phyloP scores from a whole-genome alignment of 768 basidiomycete genomes.

The Daedalea quercina region DNA sequence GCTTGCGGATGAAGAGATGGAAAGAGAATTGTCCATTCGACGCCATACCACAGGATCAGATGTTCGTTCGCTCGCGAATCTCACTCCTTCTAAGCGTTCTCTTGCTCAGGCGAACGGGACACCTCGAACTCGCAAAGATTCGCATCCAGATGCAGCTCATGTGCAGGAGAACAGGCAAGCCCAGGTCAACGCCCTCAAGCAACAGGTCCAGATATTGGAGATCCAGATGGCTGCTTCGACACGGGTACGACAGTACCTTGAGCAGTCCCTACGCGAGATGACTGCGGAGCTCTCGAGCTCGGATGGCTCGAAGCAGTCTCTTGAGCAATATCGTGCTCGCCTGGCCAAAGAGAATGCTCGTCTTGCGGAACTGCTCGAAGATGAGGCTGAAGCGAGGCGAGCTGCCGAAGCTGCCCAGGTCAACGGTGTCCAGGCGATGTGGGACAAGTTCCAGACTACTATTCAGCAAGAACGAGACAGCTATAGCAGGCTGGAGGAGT shows the following conservation, averaged over 20 bases:
- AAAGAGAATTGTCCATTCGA: conserved; percentile 41
- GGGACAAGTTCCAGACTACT: conserved; percentile 56
- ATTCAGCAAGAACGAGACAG: conserved; percentile 55
- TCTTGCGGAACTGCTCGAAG: conserved; percentile 48
- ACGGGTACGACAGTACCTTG: conserved; percentile 58
- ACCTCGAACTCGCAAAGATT: conserved; percentile 30
- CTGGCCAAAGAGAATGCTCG: conserved; percentile 51
- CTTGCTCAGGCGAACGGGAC: conserved; percentile 23
- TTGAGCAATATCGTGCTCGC: conserved; percentile 50
- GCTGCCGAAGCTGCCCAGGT: conserved; percentile 57
- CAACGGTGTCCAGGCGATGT: conserved; percentile 58
- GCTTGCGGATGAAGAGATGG: conserved; percentile 49
- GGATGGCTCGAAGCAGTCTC: conserved; percentile 59
- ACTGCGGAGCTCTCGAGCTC: conserved; percentile 54
- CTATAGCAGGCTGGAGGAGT: conserved; percentile 61
- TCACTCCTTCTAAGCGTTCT: conserved; percentile 42
- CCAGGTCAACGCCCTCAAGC: conserved; percentile 44
- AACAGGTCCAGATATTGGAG: conserved; percentile 63
- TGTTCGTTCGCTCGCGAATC: conserved; percentile 34
- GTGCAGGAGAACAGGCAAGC: conserved; percentile 35
- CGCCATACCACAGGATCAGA: conserved; percentile 16
- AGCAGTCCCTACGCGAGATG: conserved; percentile 51
- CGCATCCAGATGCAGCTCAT: conserved; percentile 28
- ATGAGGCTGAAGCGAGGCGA: conserved; percentile 57
- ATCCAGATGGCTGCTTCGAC: conserved; percentile 64